Base-by-base conservation (phyloP, 192 early-diverging fungal species). In the Phlyctochytrium bullatum region DNA sequence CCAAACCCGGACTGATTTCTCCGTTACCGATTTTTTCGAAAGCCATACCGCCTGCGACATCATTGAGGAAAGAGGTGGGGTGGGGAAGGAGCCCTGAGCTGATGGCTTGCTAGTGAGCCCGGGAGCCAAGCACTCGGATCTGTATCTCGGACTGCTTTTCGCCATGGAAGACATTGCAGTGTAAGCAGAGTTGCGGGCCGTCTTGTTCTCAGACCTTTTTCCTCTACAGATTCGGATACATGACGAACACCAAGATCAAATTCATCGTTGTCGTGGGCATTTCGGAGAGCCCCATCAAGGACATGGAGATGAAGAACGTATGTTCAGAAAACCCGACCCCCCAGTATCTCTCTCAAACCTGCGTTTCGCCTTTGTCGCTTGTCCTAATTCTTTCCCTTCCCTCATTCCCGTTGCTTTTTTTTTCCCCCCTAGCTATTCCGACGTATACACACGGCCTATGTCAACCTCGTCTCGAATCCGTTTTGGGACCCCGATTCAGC, bases 151-250 rank as follows among this genome's bases (percentile, higher is more conserved):
- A 1, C 76, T 95, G 27, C 72, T 98, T 53, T 92, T 91, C 61
- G 86, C 90, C 1, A 88, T 95, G 71, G 96, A 95, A 68, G 94
- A 96, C 61, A 69, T 96, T 29, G 89, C 89, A 10, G 90, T 98
- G 69, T 94, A 88, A 16, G 23, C 12, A 30, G 30, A 60, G 3
- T 23, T 59, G 54, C 30, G 2, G 20, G 14, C 31, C 50, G 51
- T 50, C 4, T 16, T 14, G 20, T 47, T 47, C 40, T 47, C 40
- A 14, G 10, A 17, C 61, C 17, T 6, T 67, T n/a, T 31, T 68
- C 54, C 25, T 32, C 24, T 2, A 29, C 70, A 89, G 87, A 1
- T 89, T 88, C 65, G 95, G 93, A 14, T 96, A 92, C 69, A 85
- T 92, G 51, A 89, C 90, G 68, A 96, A 94, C 72, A 96, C 96